phyloP scores from a whole-genome alignment of 805 yeast species.

The Cyberlindnera euphorbiiphila region DNA sequence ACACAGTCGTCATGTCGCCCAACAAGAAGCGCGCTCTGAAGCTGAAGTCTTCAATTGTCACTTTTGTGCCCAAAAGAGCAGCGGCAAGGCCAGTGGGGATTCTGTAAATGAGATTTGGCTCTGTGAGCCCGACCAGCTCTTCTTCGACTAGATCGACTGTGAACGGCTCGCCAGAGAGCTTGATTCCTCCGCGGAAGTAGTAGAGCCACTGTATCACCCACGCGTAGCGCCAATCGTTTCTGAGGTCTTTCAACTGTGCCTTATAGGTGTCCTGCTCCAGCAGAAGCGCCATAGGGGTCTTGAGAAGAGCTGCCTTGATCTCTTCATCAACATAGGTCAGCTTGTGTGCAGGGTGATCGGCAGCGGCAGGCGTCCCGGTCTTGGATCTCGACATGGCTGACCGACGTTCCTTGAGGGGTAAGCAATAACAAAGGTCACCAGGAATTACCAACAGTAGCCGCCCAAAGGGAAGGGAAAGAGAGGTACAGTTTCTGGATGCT shows the following conservation, averaged over 20 bases:
- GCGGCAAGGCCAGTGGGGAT: constrained; percentile 32
- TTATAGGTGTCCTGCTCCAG: constrained; percentile 37
- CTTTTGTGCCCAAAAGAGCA: constrained; percentile 22
- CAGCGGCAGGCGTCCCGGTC: constrained; percentile 18
- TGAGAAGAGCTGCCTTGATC: constrained; percentile 32
- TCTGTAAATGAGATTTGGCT: constrained; percentile 39
- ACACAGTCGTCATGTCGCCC: constrained; percentile 21
- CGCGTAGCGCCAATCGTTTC: constrained; percentile 37
- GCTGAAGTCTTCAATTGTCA: constrained; percentile 25
- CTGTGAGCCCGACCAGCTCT: constrained; percentile 47
- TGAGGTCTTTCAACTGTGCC: constrained; percentile 28
- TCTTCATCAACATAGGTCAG: constrained; percentile 31
- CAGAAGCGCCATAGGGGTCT: constrained; percentile 36
- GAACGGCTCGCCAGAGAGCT: constrained; percentile 47
- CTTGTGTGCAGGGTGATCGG: constrained; percentile 28
- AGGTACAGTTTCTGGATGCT: no score
- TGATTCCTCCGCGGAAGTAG: constrained; percentile 47
- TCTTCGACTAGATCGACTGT: constrained; percentile 56
- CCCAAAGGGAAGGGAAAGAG: no score
- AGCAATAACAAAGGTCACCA: no score
- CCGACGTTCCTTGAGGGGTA: not conserved
- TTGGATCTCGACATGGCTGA: constrained; percentile 21
- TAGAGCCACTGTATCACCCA: constrained; percentile 53
- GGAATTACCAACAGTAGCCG: no score
- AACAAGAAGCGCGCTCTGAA: constrained; percentile 25